A percentile compares a stretch with the other conserved stretches of the same genome.
Evolutionary conservation across 129 eudicot species (phyloP).

Genomic region (Deinandra increscens): DNA sequence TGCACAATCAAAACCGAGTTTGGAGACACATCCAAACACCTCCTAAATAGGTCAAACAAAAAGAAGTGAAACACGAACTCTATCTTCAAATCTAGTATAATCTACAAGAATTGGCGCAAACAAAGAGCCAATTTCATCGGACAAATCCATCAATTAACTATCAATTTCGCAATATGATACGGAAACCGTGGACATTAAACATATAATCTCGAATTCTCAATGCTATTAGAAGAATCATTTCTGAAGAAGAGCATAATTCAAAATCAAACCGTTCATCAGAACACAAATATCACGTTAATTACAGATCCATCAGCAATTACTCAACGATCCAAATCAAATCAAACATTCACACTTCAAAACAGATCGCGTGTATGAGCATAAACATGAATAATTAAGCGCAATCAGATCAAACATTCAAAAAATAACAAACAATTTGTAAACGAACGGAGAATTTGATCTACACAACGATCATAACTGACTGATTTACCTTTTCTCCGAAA

Average conservation of each 20-base stretch:
- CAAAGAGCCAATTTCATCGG: neutral
- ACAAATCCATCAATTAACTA: slow-evolving; percentile 11
- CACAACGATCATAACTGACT: neutral
- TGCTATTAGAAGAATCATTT: neutral
- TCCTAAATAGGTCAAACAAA: neutral
- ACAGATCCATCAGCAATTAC: slow-evolving; percentile 18
- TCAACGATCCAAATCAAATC: neutral
- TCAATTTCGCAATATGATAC: neutral
- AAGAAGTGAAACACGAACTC: neutral
- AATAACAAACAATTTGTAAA: neutral
- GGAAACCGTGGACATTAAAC: neutral
- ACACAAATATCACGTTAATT: neutral
- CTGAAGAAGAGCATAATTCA: neutral
- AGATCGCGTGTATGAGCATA: neutral
- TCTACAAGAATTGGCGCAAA: neutral
- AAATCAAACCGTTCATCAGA: slow-evolving; percentile 12
- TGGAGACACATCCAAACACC: slow-evolving; percentile 13
- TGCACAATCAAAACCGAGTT: slow-evolving; percentile 4
- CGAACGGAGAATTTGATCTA: neutral
- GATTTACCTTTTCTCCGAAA: slow-evolving; percentile 27
- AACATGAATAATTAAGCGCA: neutral
- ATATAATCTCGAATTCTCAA: neutral
- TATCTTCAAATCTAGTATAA: slow-evolving; percentile 17
- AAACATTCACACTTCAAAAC: neutral
- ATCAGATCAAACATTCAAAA: slow-evolving; percentile 19